These are phyloP conservation scores for Suillus hirtellus DNA, from an alignment of 768 basidiomycete genomes.

Conservation along the genomic window DNA sequence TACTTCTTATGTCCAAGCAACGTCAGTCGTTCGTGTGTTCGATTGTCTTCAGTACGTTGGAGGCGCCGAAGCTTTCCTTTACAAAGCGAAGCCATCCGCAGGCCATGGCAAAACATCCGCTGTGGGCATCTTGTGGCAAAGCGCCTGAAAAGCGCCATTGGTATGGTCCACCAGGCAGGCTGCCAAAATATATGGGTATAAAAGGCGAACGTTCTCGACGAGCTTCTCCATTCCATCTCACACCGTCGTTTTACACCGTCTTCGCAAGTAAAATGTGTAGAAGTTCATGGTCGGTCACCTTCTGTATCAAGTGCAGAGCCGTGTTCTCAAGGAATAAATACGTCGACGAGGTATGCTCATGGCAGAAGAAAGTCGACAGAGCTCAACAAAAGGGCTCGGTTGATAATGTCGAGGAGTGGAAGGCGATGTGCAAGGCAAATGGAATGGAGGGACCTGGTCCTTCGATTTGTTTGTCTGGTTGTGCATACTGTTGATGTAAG, in stretches of 20 bases:
- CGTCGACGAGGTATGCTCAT: background rate
- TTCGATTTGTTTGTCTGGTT: background rate
- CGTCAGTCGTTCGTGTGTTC: background rate
- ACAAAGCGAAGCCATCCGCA: background rate
- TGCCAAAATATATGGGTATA: background rate
- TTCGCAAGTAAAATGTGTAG: conserved; percentile 52
- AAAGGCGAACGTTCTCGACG: background rate
- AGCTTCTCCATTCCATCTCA: too few relatives aligned
- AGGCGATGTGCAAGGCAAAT: background rate
- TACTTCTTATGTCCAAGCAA: background rate
- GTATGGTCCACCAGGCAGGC: background rate
- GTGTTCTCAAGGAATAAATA: background rate
- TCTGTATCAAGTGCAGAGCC: background rate
- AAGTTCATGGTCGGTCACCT: conserved; percentile 39
- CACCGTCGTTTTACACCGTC: background rate
- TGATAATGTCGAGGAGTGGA: background rate
- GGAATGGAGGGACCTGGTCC: background rate
- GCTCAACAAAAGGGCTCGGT: background rate
- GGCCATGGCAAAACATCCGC: background rate
- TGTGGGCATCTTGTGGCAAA: background rate
- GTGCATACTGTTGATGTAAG: background rate
- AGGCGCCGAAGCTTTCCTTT: background rate
- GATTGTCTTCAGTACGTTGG: background rate
- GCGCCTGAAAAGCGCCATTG: background rate
- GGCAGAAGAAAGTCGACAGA: background rate